Evolutionary conservation across 129 eudicot genomes (phyloP), one percentile per base, ranked within the genome.

Genomic region (Artemisia argyi): DNA sequence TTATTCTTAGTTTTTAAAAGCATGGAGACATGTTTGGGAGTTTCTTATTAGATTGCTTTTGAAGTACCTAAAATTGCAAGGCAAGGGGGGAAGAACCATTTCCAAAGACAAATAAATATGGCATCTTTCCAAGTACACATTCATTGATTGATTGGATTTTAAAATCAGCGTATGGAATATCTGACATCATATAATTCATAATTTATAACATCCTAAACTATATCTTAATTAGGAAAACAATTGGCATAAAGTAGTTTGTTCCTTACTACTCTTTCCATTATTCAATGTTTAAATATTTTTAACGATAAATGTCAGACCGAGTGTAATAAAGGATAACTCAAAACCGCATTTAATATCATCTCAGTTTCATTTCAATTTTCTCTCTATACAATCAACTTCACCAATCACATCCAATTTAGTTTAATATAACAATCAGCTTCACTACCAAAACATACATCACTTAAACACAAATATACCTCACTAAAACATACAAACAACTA

Each of bases 1-100:
- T 80, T 75, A 80, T 66, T 62, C 71, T 65, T 44, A 39, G 46
- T 17, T 22, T 75, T 62, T 66, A 72, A 76, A 76, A 71, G 46
- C 74, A 76, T 66, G 82, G 81, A 75, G 76, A 72, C 84, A 79
- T 63, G 75, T 76, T 54, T 73, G 72, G 73, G 66, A 65, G 73
- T 71, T 65, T 72, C 68, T 66, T 65, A 74, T 79, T 79, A 24
- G 79, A 73, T 68, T 73, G 76, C 75, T 77, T 61, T 75, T 77
- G 32, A 68, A 68, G 78, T 75, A 82, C 76, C 82, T 78, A 73
- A 77, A 73, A 66, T 73, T 55, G 49, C 61, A 53, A 46, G 65
- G 83, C 60, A 53, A 78, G 83, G 85, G 78, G 81, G 80, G 83
- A 84, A 79, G 91, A 83, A 85, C 83, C 87, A 79, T 83, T 85